Evolutionary conservation across 768 basidiomycete species (phyloP).

Genomic region (Podaxis sp.): DNA sequence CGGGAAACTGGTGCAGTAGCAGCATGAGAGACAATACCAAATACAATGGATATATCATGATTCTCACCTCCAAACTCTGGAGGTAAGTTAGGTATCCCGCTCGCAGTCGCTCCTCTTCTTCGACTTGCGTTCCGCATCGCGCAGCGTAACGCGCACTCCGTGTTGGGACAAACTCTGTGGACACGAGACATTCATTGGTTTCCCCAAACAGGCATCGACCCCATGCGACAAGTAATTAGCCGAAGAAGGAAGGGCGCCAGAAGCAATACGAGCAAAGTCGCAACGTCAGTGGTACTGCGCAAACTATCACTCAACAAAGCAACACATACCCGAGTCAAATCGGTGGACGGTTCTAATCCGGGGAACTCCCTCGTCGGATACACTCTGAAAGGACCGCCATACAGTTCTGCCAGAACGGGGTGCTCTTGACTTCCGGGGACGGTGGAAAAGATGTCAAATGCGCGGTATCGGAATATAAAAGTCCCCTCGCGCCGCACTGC

Average conservation of each 20-base stretch:
- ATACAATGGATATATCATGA: background rate
- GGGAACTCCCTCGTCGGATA: slow-evolving; percentile 77
- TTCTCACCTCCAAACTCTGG: background rate
- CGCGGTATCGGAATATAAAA: slow-evolving; percentile 68
- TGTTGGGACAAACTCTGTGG: slow-evolving; percentile 31
- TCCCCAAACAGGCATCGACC: background rate
- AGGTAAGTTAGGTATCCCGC: background rate
- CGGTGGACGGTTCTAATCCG: slow-evolving; percentile 62
- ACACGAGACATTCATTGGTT: background rate
- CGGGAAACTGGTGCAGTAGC: background rate
- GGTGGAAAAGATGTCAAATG: slow-evolving; percentile 54
- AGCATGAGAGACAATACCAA: background rate
- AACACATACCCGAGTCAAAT: slow-evolving; percentile 55
- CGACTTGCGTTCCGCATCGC: slow-evolving; percentile 35
- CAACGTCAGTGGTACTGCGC: background rate
- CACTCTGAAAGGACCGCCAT: slow-evolving; percentile 62
- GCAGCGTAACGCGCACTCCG: slow-evolving; percentile 35
- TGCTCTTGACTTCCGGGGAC: slow-evolving; percentile 22
- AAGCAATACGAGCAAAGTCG: background rate
- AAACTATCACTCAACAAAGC: background rate
- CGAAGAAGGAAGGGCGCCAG: background rate
- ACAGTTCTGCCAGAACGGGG: slow-evolving; percentile 58
- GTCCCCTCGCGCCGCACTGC: slow-evolving; percentile 63
- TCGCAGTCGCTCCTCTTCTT: slow-evolving; percentile 24
- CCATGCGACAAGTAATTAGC: background rate